Base-by-base conservation (phyloP, 306 rosid species). In the Arachis hypogaea region DNA sequence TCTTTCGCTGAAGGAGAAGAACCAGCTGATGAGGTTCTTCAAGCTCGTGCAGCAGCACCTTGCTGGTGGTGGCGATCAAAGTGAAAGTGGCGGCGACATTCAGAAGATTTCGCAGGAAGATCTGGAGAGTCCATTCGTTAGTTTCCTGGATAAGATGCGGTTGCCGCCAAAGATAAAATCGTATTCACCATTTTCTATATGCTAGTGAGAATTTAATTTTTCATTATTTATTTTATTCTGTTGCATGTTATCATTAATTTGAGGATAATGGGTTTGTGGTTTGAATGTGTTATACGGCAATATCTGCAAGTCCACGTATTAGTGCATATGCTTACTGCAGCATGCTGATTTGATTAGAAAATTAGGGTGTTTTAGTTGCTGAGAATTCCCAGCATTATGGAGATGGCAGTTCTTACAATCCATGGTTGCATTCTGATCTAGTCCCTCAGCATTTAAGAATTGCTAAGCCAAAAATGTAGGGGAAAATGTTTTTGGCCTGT, bases 41-140 rank as follows among this genome's bases (percentile, higher is more conserved):
- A 92, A 90, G 88, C 95, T 90, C 12, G 94, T 94, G 79, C 96
- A 89, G 86, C 88, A 82, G 72, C 98, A 90, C 65, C 75, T 88
- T 82, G 83, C 73, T 46, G 73, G 71, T 44, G 71, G 63, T 66
- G 79, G 33, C 46, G 14, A 59, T 43, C 82, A 61, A 6, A 68
- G 63, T 59, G 86, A 71, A 40, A 74, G 16, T 52, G 29, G 70
- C 41, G 67, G 47, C 46, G 83, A 83, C 67, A 70, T 33, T 71
- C 66, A 66, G 5, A 87, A 55, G 60, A 88, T 94, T 63, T 87
- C 87, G 2, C 87, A 71, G 82, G 95, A 92, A 73, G 99, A 92
- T 77, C 45, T 92, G 93, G 93, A 92, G 77, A 84, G 81, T 72
- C 84, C 89, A 1, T 92, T 94, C 57, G 92, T 77, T 58, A 83